Evolutionary conservation across 495 filamentous ascomycete genomes (phyloP).

Genomic region (Penicillium angulare): DNA sequence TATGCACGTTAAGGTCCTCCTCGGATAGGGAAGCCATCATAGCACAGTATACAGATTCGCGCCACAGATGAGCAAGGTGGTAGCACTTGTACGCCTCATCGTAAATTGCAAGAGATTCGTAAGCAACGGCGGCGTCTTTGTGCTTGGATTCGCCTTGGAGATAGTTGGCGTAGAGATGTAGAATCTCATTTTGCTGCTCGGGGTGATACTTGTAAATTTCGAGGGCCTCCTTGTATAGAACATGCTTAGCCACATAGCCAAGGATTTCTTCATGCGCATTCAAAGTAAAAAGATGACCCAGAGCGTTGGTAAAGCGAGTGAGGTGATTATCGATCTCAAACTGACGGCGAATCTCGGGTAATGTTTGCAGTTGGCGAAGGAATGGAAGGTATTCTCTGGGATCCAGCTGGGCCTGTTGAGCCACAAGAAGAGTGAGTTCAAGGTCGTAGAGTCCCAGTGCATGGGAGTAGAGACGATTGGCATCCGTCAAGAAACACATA

Average conservation of each 20-base stretch:
- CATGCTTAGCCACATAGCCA: constrained; percentile 72
- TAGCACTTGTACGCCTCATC: constrained; percentile 73
- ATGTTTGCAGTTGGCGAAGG: constrained; percentile 77
- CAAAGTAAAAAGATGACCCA: constrained; percentile 68
- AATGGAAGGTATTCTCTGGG: constrained; percentile 95
- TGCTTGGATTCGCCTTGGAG: constrained; percentile 71
- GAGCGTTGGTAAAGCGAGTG: constrained; percentile 69
- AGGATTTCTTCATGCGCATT: constrained; percentile 71
- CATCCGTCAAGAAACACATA: constrained; percentile 93
- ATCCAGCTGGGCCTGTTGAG: constrained; percentile 94
- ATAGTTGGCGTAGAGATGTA: constrained; percentile 72
- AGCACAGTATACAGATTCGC: constrained; percentile 78
- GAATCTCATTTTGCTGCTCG: constrained; percentile 58
- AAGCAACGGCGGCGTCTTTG: constrained; percentile 82
- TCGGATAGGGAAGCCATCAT: constrained; percentile 60
- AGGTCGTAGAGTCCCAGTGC: constrained; percentile 89
- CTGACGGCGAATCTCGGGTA: constrained; percentile 63
- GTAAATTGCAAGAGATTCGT: constrained; percentile 80
- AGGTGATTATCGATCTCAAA: constrained; percentile 91
- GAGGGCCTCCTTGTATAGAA: constrained; percentile 74
- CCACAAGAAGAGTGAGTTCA: constrained; percentile 83
- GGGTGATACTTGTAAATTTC: constrained; percentile 80
- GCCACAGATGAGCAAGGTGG: constrained; percentile 81
- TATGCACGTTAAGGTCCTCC: constrained; percentile 61
- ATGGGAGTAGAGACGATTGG: constrained; percentile 88